These are phyloP conservation scores for Samsoniella hepiali DNA, from an alignment of 2,329 filamentous ascomycete genomes.

Conservation along the genomic window DNA sequence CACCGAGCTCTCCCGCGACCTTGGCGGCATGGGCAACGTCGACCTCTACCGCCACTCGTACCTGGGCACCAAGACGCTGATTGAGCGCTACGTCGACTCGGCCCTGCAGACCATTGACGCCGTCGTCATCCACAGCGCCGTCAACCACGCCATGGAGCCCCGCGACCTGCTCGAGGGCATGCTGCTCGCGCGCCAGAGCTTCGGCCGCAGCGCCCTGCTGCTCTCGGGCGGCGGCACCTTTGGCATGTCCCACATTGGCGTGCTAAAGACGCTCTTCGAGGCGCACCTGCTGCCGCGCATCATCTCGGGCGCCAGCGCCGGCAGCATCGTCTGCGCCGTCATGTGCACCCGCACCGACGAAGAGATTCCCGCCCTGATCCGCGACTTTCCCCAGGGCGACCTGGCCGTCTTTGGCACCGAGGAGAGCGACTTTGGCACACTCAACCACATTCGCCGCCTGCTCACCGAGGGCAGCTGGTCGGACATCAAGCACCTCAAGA, in stretches of 20 bases:
- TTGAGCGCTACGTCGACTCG: conserved; percentile 82
- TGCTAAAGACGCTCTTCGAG: conserved; percentile 77
- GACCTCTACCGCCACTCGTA: conserved; percentile 81
- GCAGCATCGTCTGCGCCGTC: conserved; percentile 80
- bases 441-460: conserved; percentile 68
- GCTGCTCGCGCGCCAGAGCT: conserved; percentile 70
- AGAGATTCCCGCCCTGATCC: conserved; percentile 68
- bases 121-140: conserved; percentile 60
- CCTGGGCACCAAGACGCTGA: conserved; percentile 80
- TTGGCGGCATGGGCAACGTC: conserved; percentile 82
- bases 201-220: conserved; percentile 78
- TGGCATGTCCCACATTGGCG: conserved; percentile 89
- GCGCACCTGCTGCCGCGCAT: conserved; percentile 74
- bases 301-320: conserved; percentile 83
- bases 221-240: conserved; percentile 85
- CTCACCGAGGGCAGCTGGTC: conserved; percentile 81
- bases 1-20: conserved; percentile 73
- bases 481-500: conserved; percentile 75
- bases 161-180: conserved; percentile 64
- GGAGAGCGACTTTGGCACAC: conserved; percentile 55
- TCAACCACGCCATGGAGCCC: conserved; percentile 54
- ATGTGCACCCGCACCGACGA: conserved; percentile 75
- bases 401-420: conserved; percentile 73
- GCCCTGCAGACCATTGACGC: conserved; percentile 70
- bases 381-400: conserved; percentile 74